Percentiles rank a stretch among this genome's conserved stretches.
Conservation (phyloP, 1,284 basidiomycete genomes). For the Moesziomyces globuligerus region DNA sequence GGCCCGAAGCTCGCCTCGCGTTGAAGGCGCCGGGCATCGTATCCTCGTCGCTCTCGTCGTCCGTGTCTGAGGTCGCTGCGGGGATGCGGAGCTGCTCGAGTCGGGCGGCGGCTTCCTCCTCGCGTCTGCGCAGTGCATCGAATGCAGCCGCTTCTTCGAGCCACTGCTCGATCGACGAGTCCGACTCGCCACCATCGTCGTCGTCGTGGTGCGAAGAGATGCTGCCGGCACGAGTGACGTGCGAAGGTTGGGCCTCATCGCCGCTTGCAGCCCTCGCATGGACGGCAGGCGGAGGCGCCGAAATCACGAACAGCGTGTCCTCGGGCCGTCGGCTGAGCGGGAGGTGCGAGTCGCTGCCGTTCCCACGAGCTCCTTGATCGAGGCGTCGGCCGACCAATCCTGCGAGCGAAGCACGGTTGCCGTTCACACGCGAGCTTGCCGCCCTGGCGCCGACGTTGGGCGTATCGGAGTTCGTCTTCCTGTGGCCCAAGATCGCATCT, state of each 20-base stretch:
- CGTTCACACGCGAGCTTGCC: neutral
- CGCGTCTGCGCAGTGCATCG: slow-evolving; percentile 42
- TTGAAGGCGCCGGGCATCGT: slow-evolving; percentile 34
- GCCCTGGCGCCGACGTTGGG: neutral
- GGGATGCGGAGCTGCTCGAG: slow-evolving; percentile 23
- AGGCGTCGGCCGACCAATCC: slow-evolving; percentile 2
- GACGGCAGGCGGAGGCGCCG: slow-evolving; percentile 26
- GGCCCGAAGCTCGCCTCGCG: neutral
- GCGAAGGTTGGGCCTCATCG: slow-evolving; percentile 19
- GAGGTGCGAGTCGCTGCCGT: slow-evolving; percentile 34
- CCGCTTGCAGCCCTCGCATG: slow-evolving; percentile 11
- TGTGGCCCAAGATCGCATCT: slow-evolving; percentile 18
- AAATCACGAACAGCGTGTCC: slow-evolving; percentile 41
- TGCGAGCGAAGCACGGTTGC: slow-evolving; percentile 3
- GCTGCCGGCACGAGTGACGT: too few relatives aligned
- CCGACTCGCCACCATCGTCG: slow-evolving; percentile 36
- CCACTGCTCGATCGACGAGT: slow-evolving; percentile 51
- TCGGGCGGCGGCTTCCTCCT: slow-evolving; percentile 38
- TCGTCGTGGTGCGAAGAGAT: slow-evolving; percentile 8
- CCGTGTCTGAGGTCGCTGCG: slow-evolving; percentile 16
- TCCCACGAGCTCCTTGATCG: slow-evolving; percentile 7
- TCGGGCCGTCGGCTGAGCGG: slow-evolving; percentile 39
- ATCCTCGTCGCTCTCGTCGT: slow-evolving; percentile 18
- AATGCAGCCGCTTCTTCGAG: slow-evolving; percentile 45
- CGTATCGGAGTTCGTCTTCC: slow-evolving; percentile 32